Percentiles rank a stretch among this genome's conserved stretches.
Evolutionary conservation across 495 filamentous ascomycete species (phyloP).

Genomic region (Tuber microsphaerosporum): DNA sequence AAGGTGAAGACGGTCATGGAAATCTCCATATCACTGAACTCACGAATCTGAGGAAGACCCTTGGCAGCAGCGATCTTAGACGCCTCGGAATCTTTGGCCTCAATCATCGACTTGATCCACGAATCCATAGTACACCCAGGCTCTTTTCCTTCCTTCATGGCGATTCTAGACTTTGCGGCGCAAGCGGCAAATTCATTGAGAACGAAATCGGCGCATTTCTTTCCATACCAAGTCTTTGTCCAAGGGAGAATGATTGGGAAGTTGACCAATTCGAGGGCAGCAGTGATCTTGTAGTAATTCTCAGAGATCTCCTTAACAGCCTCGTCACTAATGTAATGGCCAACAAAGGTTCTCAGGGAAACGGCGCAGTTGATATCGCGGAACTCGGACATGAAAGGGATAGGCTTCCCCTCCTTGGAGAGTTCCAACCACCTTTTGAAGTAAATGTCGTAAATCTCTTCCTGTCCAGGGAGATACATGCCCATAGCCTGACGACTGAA

Average conservation of each 20-base stretch:
- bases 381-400: conserved; percentile 86
- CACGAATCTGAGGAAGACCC: conserved; percentile 50
- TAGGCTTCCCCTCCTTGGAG: conserved; percentile 64
- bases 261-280: conserved; percentile 92
- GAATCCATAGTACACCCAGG: conserved; percentile 87
- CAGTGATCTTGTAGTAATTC: conserved; percentile 94
- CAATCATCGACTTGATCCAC: conserved; percentile 80
- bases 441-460: conserved; percentile 83
- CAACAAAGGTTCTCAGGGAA: conserved; percentile 91
- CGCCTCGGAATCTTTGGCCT: conserved; percentile 70
- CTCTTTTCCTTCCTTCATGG: conserved; percentile 85
- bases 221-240: conserved; percentile 95
- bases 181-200: conserved; percentile 84
- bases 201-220: conserved; percentile 90
- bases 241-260: conserved; percentile 96
- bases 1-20: conserved; percentile 94
- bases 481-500: conserved; percentile 88
- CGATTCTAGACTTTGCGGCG: conserved; percentile 82
- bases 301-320: conserved; percentile 90
- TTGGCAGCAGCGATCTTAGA: conserved; percentile 51
- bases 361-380: conserved; percentile 94
- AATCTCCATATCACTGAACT: conserved; percentile 89
- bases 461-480: conserved; percentile 82
- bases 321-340: conserved; percentile 85
- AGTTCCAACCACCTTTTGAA: conserved; percentile 69